Base-by-base conservation (phyloP, 2,329 filamentous ascomycete species). In the Clarireedia hainanense region DNA sequence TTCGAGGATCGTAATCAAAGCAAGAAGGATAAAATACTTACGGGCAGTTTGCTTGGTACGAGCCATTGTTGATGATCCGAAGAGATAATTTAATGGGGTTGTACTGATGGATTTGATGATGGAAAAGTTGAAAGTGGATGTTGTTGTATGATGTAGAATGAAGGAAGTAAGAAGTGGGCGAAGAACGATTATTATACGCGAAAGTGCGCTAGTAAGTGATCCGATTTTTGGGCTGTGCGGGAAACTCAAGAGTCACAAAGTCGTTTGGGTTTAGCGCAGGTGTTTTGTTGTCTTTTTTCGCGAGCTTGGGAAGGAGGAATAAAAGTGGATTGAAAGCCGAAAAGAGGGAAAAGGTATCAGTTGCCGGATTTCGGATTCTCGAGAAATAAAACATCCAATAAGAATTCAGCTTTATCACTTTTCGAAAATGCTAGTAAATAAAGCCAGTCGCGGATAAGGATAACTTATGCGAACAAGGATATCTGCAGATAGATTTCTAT, bases 31-130 rank as follows among this genome's bases (percentile, higher is more conserved):
- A n/a, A 50, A 50, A 26, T 27, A 58, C 57, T 58, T 52, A 58
- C 57, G 57, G 47, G 57, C 57, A 51, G 57, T 59, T 55, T 59
- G 57, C 57, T 73, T 73, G 57, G 71, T 73, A 62, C 71, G 64
- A 48, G 71, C 71, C 71, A 73, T 73, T 67, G 58, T 63, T 37
- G 55, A 65, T 60, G 60, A 57, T 53, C 47, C 20, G n/a, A 34
- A 52, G 27, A 17, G 39, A 52, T 46, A n/a, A 47, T 23, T 51
- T 50, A 30, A 51, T 53, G 49, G 15, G n/a, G 40, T 43, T 52
- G 40, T 49, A 59, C 59, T 57, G 64, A 60, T 62, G 60, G 40
- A 46, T 36, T 48, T 17, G 30, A 30, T 48, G 48, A 47, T 50
- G 52, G 37, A 39, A 20, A 3, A 20, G 20, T 20, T 39, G 43